Conservation (phyloP, 208 protist genomes). For the Acanthamoeba royreba region DNA sequence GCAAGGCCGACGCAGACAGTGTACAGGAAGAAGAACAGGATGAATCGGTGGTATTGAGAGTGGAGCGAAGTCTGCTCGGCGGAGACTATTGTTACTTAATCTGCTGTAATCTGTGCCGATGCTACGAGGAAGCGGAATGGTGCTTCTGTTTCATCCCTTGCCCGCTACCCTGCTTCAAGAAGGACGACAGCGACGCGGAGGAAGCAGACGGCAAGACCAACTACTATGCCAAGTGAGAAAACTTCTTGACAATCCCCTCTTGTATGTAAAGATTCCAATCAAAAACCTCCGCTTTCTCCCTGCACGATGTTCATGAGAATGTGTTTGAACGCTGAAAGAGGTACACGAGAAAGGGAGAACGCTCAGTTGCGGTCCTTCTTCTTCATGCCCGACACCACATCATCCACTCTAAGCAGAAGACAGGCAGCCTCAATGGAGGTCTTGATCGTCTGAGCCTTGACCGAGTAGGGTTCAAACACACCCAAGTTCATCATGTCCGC, state of each 20-base stretch:
- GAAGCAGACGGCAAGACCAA: not conserved
- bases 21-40: not conserved
- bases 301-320: too few species aligned
- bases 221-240: not conserved
- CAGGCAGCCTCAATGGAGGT: constrained; percentile 95
- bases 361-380: constrained; percentile 64
- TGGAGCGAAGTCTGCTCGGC: not conserved
- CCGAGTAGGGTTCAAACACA: constrained; percentile 97
- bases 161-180: not conserved
- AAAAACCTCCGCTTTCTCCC: too few species aligned
- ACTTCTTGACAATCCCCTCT: not conserved
- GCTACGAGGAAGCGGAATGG: not conserved
- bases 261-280: not conserved
- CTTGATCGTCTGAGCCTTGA: constrained; percentile 98
- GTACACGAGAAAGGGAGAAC: too few species aligned
- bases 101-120: not conserved
- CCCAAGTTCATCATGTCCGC: constrained; percentile 93
- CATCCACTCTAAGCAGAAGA: constrained; percentile 98
- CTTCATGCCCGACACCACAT: constrained; percentile 94
- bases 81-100: not conserved
- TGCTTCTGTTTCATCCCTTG: not conserved
- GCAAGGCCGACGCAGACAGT: not conserved
- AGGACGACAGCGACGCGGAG: not conserved
- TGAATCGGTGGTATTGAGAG: not conserved
- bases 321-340: too few species aligned